Evolutionary conservation across 805 yeast species (phyloP), one percentile per base, ranked within the genome.

Genomic region (Monosporozyma unispora): DNA sequence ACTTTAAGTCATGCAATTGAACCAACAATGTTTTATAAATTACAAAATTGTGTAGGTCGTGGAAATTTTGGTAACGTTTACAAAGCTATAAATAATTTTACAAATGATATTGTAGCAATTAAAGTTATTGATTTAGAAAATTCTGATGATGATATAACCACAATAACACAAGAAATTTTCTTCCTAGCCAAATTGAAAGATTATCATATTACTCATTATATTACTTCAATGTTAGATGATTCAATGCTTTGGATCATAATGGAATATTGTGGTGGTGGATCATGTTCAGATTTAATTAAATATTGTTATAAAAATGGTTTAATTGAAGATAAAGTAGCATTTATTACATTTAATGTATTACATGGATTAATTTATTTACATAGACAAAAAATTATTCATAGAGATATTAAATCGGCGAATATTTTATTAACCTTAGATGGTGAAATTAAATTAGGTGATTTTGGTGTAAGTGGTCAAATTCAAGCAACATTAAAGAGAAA

Each of bases 251-350:
- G 89, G 84, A 86, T 91, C 45, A 83, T 83, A 4, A 87, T 93
- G 96, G 99, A 91, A 64, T 88, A 78, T 61, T 93, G 98, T 66
- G 96, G 91, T 11, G 97, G 95, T 27, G 96, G 97, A 0, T 87
- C 96, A 1, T 86, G 96, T 64, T 75, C 84, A 1, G 95, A 86
- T 59, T 72, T 88, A 49, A 60, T 91, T 40, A 79, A 75, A 58
- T 71, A 72, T 45, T 48, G 52, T 31, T 59, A 62, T 46, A 50
- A 41, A 23, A 45, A 44, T 14, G 65, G 66, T 16, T 44, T 67
- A 35, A 62, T 77, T 68, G 64, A 80, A 76, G 48, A 50, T 29
- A 71, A 76, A 7, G 82, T 81, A 4, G 75, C 84, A 0, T 79
- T 72, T 54, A 80, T 91, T 18, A 69, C 84, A 47, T 68, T 79